phyloP scores from a whole-genome alignment of 2,329 filamentous ascomycete genomes.

The Nakataea oryzae region DNA sequence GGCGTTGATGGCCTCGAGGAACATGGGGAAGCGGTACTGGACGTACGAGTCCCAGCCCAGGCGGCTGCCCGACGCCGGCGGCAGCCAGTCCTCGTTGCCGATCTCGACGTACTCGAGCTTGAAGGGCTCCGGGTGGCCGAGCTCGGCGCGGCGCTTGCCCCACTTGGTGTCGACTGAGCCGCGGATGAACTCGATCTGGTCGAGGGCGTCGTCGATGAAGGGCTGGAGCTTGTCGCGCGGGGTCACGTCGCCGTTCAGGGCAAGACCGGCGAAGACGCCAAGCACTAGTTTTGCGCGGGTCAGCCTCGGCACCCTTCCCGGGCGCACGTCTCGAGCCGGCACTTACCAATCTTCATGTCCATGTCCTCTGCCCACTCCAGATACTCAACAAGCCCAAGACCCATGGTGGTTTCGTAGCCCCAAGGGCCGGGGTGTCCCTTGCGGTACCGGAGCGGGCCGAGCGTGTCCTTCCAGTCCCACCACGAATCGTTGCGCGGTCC shows the following conservation, averaged over 20 bases:
- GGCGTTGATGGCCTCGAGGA: constrained; percentile 43
- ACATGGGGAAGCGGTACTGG: constrained; percentile 46
- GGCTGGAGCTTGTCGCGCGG: constrained; percentile 39
- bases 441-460: constrained; percentile 42
- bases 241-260: constrained; percentile 40
- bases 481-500: constrained; percentile 28
- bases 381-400: constrained; percentile 52
- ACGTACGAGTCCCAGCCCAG: constrained; percentile 35
- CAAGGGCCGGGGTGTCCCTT: constrained; percentile 47
- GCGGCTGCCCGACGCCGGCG: constrained; percentile 30
- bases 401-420: constrained; percentile 52
- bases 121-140: constrained; percentile 53
- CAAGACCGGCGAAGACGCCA: constrained; percentile 46
- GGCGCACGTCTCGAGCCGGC: no score
- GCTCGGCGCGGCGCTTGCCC: constrained; percentile 44
- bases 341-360: constrained; percentile 35
- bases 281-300: constrained; percentile 18
- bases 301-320: no score
- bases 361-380: constrained; percentile 51
- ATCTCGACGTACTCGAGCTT: constrained; percentile 51
- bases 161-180: constrained; percentile 42
- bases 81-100: constrained; percentile 58
- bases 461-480: constrained; percentile 43
- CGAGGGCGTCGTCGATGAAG: constrained; percentile 48
- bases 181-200: constrained; percentile 54